Evolutionary conservation across 257 asterid species (phyloP).

Genomic region (Buddleja alternifolia): DNA sequence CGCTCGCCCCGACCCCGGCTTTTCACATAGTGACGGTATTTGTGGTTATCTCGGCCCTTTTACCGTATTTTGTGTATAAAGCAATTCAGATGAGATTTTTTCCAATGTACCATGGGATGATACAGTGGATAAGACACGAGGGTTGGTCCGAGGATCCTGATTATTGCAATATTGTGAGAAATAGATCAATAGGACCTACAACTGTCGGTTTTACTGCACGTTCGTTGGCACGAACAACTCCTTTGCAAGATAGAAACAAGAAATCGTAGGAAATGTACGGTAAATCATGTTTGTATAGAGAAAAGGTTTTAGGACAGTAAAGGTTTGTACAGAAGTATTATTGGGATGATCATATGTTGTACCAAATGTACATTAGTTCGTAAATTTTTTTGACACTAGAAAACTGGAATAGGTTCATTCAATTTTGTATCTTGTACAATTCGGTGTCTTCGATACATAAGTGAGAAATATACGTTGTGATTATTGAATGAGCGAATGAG

Average conservation of each 20-base stretch:
- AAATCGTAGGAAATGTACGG: conserved; percentile 5
- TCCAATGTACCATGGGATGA: conserved; percentile 87
- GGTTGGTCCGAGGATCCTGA: conserved; percentile 71
- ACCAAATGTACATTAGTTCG: conserved; percentile 20
- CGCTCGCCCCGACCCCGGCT: conserved; percentile 59
- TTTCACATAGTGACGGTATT: conserved; percentile 51
- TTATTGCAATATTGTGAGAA: conserved; percentile 67
- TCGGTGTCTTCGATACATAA: conserved; percentile 1
- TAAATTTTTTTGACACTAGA: conserved; percentile 25
- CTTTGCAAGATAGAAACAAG: conserved; percentile 40
- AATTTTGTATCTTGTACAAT: conserved; percentile 31
- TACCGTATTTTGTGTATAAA: conserved; percentile 61
- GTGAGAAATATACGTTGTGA: not conserved
- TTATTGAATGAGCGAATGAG: conserved; percentile 11
- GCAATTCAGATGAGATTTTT: conserved; percentile 62
- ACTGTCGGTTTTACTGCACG: conserved; percentile 96
- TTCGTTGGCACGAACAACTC: conserved; percentile 72
- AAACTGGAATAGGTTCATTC: conserved; percentile 20
- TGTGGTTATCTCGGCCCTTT: conserved; percentile 54
- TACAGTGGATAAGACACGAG: conserved; percentile 87
- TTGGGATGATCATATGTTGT: conserved; percentile 30
- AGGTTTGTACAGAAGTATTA: conserved; percentile 30
- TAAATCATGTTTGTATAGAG: too few species aligned
- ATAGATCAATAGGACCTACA: conserved; percentile 69
- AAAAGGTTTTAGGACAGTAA: not conserved